These are phyloP conservation scores for Neofusicoccum kwambonambiense DNA, from an alignment of 2,329 filamentous ascomycete genomes.

Conservation along the genomic window DNA sequence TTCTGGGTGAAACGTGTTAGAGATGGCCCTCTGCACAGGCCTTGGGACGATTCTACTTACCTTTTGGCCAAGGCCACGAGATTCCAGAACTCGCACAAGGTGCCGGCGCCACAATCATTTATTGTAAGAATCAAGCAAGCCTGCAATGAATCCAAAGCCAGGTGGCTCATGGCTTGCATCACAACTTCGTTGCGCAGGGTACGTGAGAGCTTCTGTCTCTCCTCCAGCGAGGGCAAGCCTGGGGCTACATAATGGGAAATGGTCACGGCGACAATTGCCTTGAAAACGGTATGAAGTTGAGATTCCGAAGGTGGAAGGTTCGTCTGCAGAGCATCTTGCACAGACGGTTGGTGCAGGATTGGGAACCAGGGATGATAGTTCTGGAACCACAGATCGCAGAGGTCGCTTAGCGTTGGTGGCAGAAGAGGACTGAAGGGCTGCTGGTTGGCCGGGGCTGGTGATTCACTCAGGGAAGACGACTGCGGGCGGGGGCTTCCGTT, in stretches of 20 bases:
- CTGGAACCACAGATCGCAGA: constrained; percentile 37
- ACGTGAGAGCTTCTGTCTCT: constrained; percentile 24
- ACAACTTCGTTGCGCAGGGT: constrained; percentile 29
- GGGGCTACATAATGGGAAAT: constrained; percentile 27
- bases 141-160: constrained; percentile 33
- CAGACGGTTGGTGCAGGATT: constrained; percentile 31
- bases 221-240: constrained; percentile 24
- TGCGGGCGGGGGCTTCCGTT: background rate
- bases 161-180: constrained; percentile 28
- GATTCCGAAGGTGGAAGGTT: constrained; percentile 6
- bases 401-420: constrained; percentile 20
- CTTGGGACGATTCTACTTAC: constrained; percentile 13
- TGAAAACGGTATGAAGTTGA: constrained; percentile 28
- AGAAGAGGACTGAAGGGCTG: constrained; percentile 23
- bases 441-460: constrained; percentile 4
- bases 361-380: constrained; percentile 40
- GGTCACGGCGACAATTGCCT: constrained; percentile 31
- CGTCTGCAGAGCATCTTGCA: constrained; percentile 23
- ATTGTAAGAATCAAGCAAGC: constrained; percentile 32
- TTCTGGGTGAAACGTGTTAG: constrained; percentile 19
- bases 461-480: background rate
- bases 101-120: constrained; percentile 31
- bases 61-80: constrained; percentile 34
- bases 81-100: constrained; percentile 34
- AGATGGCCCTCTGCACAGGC: background rate